These are phyloP conservation scores for Sugiyamaella castrensis DNA, from an alignment of 1,139 yeast species.

Conservation along the genomic window DNA sequence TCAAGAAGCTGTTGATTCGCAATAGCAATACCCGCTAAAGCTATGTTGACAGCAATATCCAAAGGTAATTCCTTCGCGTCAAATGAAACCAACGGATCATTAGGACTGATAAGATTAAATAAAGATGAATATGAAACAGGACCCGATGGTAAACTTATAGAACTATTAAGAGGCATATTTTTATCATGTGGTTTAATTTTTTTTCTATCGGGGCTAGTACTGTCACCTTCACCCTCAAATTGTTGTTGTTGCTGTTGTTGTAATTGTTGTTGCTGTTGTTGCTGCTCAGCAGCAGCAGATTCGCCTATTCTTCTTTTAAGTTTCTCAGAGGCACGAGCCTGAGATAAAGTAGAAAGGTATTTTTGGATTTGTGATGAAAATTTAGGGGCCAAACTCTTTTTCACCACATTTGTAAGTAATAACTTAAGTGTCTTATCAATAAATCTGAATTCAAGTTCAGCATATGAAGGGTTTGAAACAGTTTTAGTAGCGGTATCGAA, in stretches of 20 bases:
- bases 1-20: conserved; percentile 54
- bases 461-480: conserved; percentile 15
- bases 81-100: conserved; percentile 58
- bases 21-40: conserved; percentile 57
- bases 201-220: not conserved
- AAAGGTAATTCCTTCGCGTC: conserved; percentile 69
- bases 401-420: conserved; percentile 35
- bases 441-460: conserved; percentile 35
- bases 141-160: conserved; percentile 30
- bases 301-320: conserved; percentile 27
- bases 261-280: conserved; percentile 21
- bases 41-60: conserved; percentile 62
- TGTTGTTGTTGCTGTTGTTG: conserved; percentile 26
- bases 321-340: conserved; percentile 32
- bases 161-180: conserved; percentile 27
- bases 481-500: conserved; percentile 35
- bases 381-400: conserved; percentile 29
- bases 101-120: conserved; percentile 62
- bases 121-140: conserved; percentile 36
- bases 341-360: conserved; percentile 34
- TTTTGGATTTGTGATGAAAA: conserved; percentile 31
- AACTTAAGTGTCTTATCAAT: conserved; percentile 40
- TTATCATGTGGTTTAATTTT: too few relatives aligned
- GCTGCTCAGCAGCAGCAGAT: conserved; percentile 10
- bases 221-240: conserved; percentile 19